phyloP scores from a whole-genome alignment of 2,329 filamentous ascomycete genomes.

The Paecilomyces variotii region DNA sequence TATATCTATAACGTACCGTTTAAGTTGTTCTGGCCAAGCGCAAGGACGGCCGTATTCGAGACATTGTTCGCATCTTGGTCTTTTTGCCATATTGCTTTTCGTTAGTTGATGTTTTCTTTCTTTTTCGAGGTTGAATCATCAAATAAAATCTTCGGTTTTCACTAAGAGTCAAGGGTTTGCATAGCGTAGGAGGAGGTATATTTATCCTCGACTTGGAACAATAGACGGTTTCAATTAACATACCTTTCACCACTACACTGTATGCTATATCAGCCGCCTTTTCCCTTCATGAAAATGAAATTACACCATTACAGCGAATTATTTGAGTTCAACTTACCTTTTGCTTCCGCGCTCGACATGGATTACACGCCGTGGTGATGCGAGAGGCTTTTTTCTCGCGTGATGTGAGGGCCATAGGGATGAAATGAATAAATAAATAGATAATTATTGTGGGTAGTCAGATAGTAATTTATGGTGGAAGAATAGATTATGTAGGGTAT shows the following conservation, averaged over 20 bases:
- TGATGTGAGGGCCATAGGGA: slow-evolving; percentile 3
- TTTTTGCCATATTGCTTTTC: slow-evolving; percentile 8
- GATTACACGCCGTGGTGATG: slow-evolving; percentile 34
- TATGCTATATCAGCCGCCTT: slow-evolving; percentile 2
- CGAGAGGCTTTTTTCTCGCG: slow-evolving; percentile 22
- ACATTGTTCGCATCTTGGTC: slow-evolving; percentile 30
- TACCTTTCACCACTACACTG: slow-evolving; percentile 35
- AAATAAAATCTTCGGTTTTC: too few species aligned
- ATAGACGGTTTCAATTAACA: slow-evolving; percentile 2
- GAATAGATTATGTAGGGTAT: too few species aligned
- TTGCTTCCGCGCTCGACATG: slow-evolving; percentile 35
- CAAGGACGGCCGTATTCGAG: slow-evolving; percentile 24
- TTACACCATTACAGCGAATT: neutral
- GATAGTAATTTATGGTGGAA: neutral
- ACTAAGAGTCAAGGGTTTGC: too few species aligned
- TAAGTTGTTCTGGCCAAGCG: slow-evolving; percentile 31
- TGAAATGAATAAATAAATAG: too few species aligned
- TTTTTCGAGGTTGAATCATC: too few species aligned
- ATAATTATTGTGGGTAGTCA: neutral
- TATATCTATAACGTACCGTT: slow-evolving; percentile 19
- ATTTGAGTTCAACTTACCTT: slow-evolving; percentile 22
- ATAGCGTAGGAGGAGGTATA: neutral
- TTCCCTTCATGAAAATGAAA: too few species aligned
- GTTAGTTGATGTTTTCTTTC: slow-evolving; percentile 3
- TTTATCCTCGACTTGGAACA: neutral